Conservation (phyloP, 768 basidiomycete species). For the Boletales sp. region DNA sequence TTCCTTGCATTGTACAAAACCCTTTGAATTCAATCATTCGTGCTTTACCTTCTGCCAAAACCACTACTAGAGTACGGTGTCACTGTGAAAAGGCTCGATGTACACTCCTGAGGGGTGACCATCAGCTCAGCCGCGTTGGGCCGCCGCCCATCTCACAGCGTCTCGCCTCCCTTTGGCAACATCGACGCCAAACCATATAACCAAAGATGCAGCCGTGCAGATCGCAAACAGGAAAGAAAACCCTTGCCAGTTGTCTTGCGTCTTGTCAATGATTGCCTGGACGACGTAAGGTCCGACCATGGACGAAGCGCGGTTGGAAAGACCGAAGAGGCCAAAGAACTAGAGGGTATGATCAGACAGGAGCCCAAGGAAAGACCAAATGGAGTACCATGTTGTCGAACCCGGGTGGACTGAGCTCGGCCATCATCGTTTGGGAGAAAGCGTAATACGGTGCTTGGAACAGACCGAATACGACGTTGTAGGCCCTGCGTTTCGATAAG, state of each 20-base stretch:
- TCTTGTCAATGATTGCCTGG: conserved; percentile 72
- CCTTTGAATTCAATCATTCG: no score
- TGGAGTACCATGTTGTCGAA: conserved; percentile 71
- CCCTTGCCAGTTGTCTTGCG: conserved; percentile 76
- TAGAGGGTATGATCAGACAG: conserved; percentile 20
- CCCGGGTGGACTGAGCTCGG: conserved; percentile 81
- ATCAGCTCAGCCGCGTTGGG: conserved; percentile 16
- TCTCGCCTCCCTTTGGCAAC: conserved; percentile 59
- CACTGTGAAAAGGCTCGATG: no score
- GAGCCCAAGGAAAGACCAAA: background rate
- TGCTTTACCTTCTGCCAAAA: no score
- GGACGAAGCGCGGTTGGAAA: conserved; percentile 81
- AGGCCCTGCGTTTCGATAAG: conserved; percentile 46
- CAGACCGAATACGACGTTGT: conserved; percentile 75
- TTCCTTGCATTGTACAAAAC: no score
- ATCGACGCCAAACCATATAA: conserved; percentile 80
- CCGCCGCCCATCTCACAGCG: conserved; percentile 54
- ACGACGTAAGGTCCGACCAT: conserved; percentile 87
- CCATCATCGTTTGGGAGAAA: conserved; percentile 85
- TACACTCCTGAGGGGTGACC: no score
- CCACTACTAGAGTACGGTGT: no score
- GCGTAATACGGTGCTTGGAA: conserved; percentile 90
- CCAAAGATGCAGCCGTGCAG: conserved; percentile 58
- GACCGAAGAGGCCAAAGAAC: conserved; percentile 86
- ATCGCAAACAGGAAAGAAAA: conserved; percentile 82